Percentiles rank a stretch among this genome's conserved stretches.
Evolutionary conservation across 2,329 filamentous ascomycete genomes (phyloP).

Genomic region (Diplodia sapinea): DNA sequence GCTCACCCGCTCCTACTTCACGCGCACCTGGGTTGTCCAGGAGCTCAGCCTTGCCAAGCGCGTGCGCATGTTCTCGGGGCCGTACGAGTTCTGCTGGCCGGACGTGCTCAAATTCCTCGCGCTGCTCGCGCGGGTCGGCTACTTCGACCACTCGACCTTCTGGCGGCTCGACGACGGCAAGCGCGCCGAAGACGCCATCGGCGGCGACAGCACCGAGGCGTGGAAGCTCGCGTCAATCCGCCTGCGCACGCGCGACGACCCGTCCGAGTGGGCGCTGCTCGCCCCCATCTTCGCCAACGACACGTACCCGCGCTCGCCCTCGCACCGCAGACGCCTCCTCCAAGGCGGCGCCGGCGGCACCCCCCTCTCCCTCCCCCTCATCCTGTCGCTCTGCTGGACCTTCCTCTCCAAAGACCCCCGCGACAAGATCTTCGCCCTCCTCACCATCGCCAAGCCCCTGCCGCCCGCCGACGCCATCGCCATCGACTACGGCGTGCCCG

Average conservation of each 20-base stretch:
- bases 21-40: conserved; percentile 20
- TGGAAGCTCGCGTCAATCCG: conserved; percentile 24
- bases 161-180: conserved; percentile 19
- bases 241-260: background rate
- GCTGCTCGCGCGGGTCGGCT: conserved; percentile 9
- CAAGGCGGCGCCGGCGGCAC: too few species aligned
- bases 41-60: conserved; percentile 25
- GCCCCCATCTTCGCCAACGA: background rate
- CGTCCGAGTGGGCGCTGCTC: conserved; percentile 11
- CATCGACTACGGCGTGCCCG: background rate
- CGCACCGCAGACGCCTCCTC: background rate
- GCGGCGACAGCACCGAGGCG: conserved; percentile 14
- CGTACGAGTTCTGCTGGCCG: conserved; percentile 11
- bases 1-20: conserved; percentile 21
- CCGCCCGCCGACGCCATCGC: background rate
- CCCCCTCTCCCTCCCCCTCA: background rate
- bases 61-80: background rate
- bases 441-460: conserved; percentile 1
- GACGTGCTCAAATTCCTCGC: conserved; percentile 21
- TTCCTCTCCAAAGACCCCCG: conserved; percentile 14
- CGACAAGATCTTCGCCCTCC: conserved; percentile 13
- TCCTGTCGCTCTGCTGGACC: conserved; percentile 5
- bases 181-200: conserved; percentile 3
- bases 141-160: conserved; percentile 16
- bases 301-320: background rate